phyloP scores from a whole-genome alignment of 257 asterid genomes.

The Nicotiana noctiflora region DNA sequence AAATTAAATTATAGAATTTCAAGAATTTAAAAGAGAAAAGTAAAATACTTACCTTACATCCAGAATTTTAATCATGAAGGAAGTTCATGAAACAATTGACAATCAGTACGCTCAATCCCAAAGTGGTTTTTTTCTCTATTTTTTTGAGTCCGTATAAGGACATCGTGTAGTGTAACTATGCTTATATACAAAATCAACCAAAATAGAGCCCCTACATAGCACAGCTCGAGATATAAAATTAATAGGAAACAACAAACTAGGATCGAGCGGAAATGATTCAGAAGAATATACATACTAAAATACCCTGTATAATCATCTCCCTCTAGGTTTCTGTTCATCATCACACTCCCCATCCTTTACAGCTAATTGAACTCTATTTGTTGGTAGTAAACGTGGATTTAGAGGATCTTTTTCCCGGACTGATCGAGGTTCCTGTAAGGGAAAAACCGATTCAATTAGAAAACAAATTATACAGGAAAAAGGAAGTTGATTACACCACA shows the following conservation, averaged over 20 bases:
- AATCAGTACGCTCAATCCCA: no score
- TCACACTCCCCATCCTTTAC: constrained; percentile 32
- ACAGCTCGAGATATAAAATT: neutral
- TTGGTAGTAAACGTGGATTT: constrained; percentile 27
- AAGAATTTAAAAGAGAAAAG: no score
- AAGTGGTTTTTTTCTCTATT: no score
- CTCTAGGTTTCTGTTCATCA: constrained; percentile 33
- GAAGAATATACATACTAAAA: constrained; percentile 20
- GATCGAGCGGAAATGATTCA: neutral
- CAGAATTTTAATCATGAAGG: no score
- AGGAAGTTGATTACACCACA: neutral
- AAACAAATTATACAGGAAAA: neutral
- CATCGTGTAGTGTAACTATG: neutral
- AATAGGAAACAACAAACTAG: neutral
- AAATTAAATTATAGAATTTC: no score
- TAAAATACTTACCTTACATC: no score
- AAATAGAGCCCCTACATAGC: constrained; percentile 1
- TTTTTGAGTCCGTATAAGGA: neutral
- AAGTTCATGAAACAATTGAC: no score
- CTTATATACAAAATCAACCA: constrained; percentile 6
- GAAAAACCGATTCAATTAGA: neutral
- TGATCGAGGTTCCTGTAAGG: constrained; percentile 62
- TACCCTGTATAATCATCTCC: constrained; percentile 44
- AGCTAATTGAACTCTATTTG: constrained; percentile 21
- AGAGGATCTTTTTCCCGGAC: constrained; percentile 42